Evolutionary conservation across 2,329 filamentous ascomycete species (phyloP).

Genomic region (Botrytis elliptica): DNA sequence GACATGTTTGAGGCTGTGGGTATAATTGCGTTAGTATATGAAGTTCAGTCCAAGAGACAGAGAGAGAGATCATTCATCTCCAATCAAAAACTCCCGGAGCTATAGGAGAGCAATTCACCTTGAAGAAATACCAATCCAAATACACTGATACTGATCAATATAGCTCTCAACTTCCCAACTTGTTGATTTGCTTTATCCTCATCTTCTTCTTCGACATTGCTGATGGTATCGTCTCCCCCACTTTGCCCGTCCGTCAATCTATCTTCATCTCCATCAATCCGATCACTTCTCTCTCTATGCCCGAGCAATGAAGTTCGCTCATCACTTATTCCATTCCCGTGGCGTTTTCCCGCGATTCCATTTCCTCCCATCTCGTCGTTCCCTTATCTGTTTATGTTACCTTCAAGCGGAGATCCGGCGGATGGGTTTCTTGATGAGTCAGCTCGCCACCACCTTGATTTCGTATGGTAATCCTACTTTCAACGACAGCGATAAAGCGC

Average conservation of each 20-base stretch:
- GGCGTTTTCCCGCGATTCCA: not conserved
- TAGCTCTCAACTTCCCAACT: conserved; percentile 38
- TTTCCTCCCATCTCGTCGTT: conserved; percentile 11
- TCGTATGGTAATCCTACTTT: not conserved
- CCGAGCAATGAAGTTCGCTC: conserved; percentile 32
- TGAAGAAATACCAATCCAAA: conserved; percentile 60
- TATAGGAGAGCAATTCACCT: conserved; percentile 42
- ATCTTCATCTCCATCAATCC: conserved; percentile 5
- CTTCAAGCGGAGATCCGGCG: not conserved
- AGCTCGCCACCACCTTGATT: not conserved
- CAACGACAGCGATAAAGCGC: not conserved
- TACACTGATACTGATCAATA: conserved; percentile 52
- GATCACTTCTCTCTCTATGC: conserved; percentile 13
- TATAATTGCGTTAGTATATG: not conserved
- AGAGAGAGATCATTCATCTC: not conserved
- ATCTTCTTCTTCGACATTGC: conserved; percentile 34
- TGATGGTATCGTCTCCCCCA: not conserved
- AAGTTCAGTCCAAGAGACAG: not conserved
- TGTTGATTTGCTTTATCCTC: conserved; percentile 37
- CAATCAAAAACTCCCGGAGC: not conserved
- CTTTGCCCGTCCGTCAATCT: conserved; percentile 1
- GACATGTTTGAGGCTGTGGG: conserved; percentile 62
- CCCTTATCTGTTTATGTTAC: not conserved
- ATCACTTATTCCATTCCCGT: conserved; percentile 8
- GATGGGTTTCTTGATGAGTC: not conserved